A percentile compares a stretch with the other conserved stretches of the same genome.
Conservation (phyloP, 352 stramenopile species). For the Phytophthora pistaciae region DNA sequence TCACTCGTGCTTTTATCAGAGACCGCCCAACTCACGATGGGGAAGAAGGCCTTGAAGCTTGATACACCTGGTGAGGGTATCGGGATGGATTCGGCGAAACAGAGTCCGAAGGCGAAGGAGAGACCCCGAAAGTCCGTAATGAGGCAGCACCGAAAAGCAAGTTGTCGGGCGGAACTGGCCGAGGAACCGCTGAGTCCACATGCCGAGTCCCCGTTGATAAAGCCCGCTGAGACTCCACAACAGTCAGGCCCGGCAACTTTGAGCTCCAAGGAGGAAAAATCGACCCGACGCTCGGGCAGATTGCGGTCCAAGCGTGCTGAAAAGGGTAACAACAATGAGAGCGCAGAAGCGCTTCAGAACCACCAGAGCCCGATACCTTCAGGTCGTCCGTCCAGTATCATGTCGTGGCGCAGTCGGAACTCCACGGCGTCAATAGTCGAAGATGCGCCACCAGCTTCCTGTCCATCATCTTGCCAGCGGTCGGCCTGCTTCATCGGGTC, state of each 20-base stretch:
- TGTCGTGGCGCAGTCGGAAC: constrained; percentile 33
- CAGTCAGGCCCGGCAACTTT: not conserved
- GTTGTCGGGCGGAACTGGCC: constrained; percentile 13
- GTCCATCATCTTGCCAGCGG: constrained; percentile 29
- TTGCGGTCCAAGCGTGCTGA: constrained; percentile 13
- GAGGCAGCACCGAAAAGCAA: constrained; percentile 25
- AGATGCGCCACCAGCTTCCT: constrained; percentile 19
- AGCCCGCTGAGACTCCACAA: constrained; percentile 10
- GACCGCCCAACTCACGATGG: constrained; percentile 19
- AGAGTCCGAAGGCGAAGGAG: constrained; percentile 9
- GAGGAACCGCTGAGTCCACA: constrained; percentile 28
- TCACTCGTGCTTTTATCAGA: constrained; percentile 10
- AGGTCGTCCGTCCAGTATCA: constrained; percentile 23
- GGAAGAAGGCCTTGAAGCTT: constrained; percentile 27
- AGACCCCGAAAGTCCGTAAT: constrained; percentile 30
- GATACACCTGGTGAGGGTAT: constrained; percentile 6
- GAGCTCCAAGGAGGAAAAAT: not conserved
- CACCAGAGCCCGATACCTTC: constrained; percentile 14
- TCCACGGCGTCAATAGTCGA: constrained; percentile 27
- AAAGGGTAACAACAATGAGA: constrained; percentile 8
- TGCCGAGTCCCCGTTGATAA: constrained; percentile 50
- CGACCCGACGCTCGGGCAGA: constrained; percentile 2
- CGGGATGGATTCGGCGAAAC: constrained; percentile 7
- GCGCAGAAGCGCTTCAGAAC: constrained; percentile 3
- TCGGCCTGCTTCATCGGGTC: constrained; percentile 37